phyloP scores from a whole-genome alignment of 495 filamentous ascomycete species.

The Talaromyces thailandensis region DNA sequence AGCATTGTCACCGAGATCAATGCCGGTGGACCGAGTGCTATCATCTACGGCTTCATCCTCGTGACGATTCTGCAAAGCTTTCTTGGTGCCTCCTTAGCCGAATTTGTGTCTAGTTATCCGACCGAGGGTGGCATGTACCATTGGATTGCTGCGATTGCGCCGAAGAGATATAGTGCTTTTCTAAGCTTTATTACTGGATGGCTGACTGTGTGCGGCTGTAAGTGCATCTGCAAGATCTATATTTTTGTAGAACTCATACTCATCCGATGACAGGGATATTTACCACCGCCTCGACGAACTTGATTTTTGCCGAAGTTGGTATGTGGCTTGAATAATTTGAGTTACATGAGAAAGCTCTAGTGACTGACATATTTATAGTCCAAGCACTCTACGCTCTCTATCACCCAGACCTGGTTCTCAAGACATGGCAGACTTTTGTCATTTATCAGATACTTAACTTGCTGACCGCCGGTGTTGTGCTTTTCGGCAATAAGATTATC shows the following conservation, averaged over 20 bases:
- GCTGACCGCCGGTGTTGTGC: constrained; percentile 19
- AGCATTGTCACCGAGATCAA: constrained; percentile 29
- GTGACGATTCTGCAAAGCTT: constrained; percentile 42
- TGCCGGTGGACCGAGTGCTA: constrained; percentile 31
- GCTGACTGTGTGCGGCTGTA: constrained; percentile 32
- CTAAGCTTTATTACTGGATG: constrained; percentile 32
- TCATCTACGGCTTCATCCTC: constrained; percentile 35
- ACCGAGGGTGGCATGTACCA: constrained; percentile 45
- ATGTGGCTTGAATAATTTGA: too few relatives aligned
- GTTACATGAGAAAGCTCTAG: too few relatives aligned
- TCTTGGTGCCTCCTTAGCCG: constrained; percentile 42
- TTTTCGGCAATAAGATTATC: constrained; percentile 29
- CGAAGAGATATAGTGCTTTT: constrained; percentile 26
- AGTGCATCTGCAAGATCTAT: not conserved
- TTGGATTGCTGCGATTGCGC: constrained; percentile 46
- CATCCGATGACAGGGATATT: constrained; percentile 23
- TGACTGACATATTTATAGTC: not conserved
- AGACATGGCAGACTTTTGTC: constrained; percentile 31
- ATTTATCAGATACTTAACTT: constrained; percentile 27
- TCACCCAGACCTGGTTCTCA: constrained; percentile 21
- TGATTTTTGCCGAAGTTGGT: constrained; percentile 23
- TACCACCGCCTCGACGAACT: constrained; percentile 31
- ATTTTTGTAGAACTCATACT: not conserved
- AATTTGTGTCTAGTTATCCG: constrained; percentile 45
- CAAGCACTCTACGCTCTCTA: constrained; percentile 23